phyloP scores from a whole-genome alignment of 106 monocot genomes.

The Triglochin maritima region DNA sequence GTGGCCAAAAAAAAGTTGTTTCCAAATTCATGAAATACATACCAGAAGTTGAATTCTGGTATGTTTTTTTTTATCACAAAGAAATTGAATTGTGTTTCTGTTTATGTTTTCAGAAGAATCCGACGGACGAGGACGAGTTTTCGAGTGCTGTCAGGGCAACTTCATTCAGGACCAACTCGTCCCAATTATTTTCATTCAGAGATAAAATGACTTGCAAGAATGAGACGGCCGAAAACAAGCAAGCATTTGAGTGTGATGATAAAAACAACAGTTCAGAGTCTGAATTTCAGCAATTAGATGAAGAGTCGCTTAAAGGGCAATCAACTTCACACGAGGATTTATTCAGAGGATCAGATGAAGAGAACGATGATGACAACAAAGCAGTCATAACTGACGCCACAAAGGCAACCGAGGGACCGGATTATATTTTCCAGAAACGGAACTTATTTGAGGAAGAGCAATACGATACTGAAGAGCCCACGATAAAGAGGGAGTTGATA shows the following conservation, averaged over 20 bases:
- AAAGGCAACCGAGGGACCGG: neutral
- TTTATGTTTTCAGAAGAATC: conserved; percentile 6
- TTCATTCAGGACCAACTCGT: conserved; percentile 2
- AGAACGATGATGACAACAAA: conserved; percentile 8
- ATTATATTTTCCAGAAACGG: conserved; percentile 14
- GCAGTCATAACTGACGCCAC: neutral
- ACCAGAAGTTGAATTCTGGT: neutral
- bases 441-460: conserved; percentile 27
- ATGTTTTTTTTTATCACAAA: neutral
- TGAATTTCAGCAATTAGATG: too few relatives aligned
- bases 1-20: too few relatives aligned
- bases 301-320: too few relatives aligned
- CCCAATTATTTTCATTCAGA: neutral
- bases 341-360: conserved; percentile 1
- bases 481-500: conserved; percentile 33
- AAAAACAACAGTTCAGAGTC: too few relatives aligned
- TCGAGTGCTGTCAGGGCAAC: neutral
- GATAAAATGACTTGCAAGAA: neutral
- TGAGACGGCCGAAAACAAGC: neutral
- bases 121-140: conserved; percentile 10
- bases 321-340: neutral
- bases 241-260: too few relatives aligned
- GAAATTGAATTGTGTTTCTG: neutral
- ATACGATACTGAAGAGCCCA: conserved; percentile 1
- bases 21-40: too few relatives aligned